Evolutionary conservation across 768 basidiomycete genomes (phyloP), one percentile per base, ranked within the genome.

Genomic region (Agrocybe praecox): DNA sequence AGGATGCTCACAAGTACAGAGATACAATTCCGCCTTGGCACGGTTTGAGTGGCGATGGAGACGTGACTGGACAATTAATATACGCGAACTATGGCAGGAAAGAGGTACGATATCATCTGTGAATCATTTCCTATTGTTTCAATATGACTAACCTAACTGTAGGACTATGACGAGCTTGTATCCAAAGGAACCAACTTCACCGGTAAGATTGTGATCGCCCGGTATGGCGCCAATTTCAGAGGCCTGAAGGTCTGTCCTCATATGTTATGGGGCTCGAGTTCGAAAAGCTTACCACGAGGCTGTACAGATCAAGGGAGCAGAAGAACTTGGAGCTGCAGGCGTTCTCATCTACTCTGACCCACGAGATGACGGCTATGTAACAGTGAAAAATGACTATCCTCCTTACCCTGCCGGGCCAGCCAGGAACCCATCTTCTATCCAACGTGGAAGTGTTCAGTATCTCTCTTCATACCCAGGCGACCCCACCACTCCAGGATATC

Each of bases 331-430:
- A 29, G 92, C 92, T 2, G 78, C 76, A 23, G 94, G 87, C 32
- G 77, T 87, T 26, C 72, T 96, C 44, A 92, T 96, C 52, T 96
- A 92, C 74, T 86, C 84, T 33, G 94, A 96, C 70, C 88, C 89
- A 15, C 87, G 86, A 24, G 92, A 96, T 66, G 92, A 96, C 62
- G 94, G 94, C 4, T 81, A 75, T 50, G 88, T 93, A 19, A 91
- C 87, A 1, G 78, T 78, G 11, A 80, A 82, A 60, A 93, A 94
- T 55, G 94, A 91, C 10, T 94, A 88, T 67, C 72, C 81, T 17
- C 76, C 87, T 34, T 90, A 94, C 67, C 96, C 96, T 3, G 76
- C 83, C 14, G 95, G 96, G 4, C 95, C 95, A 26, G 96, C 95
- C 40, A 82, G 94, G 49, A 92, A 94, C 69, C 90, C 90, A 0